Evolutionary conservation across 768 basidiomycete species (phyloP).

Genomic region (Phlebiopsis flavidoalba): DNA sequence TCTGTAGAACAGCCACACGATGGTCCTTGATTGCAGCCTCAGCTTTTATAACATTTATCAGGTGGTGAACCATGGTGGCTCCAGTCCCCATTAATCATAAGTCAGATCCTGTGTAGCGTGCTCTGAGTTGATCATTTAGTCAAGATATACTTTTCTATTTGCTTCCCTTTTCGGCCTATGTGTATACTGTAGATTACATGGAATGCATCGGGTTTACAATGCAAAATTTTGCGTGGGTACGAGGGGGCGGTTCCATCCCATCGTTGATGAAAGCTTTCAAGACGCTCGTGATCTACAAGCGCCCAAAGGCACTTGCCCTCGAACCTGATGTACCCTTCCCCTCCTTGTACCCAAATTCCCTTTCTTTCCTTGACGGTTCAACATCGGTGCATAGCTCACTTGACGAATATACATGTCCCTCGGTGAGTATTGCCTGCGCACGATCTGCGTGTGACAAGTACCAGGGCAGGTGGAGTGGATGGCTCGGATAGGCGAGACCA

Average conservation of each 20-base stretch:
- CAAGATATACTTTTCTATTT: background rate
- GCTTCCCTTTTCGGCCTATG: background rate
- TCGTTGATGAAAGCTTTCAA: conserved; percentile 5
- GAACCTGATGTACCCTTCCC: conserved; percentile 27
- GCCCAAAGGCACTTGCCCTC: conserved; percentile 22
- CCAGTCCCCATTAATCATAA: background rate
- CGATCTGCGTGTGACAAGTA: background rate
- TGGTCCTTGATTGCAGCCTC: conserved; percentile 40
- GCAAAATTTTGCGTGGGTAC: background rate
- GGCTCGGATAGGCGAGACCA: background rate
- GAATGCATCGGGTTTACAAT: background rate
- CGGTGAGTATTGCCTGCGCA: conserved; percentile 14
- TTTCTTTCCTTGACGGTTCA: conserved; percentile 5
- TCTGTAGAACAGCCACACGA: conserved; percentile 12
- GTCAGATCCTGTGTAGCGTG: background rate
- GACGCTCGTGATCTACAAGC: conserved; percentile 6
- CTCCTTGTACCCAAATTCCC: conserved; percentile 13
- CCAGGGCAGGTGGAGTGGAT: background rate
- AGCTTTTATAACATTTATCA: conserved; percentile 78
- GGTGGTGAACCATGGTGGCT: conserved; percentile 34
- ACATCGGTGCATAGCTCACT: background rate
- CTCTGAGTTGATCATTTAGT: background rate
- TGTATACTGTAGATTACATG: conserved; percentile 2
- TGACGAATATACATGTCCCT: conserved; percentile 15
- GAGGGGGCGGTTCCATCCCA: conserved; percentile 1